A percentile compares a stretch with the other conserved stretches of the same genome.
phyloP scores from a whole-genome alignment of 192 early-diverging fungal species.

The Linnemannia zychae region DNA sequence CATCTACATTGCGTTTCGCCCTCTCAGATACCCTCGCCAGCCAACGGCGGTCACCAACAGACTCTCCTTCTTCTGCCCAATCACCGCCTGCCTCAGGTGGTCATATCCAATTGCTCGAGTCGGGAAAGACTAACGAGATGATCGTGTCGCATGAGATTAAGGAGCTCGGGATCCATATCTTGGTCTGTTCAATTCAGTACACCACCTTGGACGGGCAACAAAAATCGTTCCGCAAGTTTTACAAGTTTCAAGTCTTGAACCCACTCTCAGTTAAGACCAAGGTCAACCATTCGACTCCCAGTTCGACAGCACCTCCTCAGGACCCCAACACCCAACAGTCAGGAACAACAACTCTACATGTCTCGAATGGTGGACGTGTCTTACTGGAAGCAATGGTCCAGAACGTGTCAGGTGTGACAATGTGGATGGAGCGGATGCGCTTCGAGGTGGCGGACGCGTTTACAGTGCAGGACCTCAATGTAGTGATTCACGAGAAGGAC shows the following conservation, averaged over 20 bases:
- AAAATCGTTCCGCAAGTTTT: conserved; percentile 89
- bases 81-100: conserved; percentile 25
- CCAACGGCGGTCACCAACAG: conserved; percentile 20
- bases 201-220: conserved; percentile 73
- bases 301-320: conserved; percentile 34
- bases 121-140: conserved; percentile 79
- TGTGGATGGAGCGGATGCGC: conserved; percentile 90
- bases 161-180: conserved; percentile 92
- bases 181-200: conserved; percentile 92
- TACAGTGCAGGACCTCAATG: conserved; percentile 76
- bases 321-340: conserved; percentile 32
- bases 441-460: conserved; percentile 89
- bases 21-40: conserved; percentile 72
- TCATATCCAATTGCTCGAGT: conserved; percentile 67
- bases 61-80: conserved; percentile 17
- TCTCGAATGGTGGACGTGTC: conserved; percentile 67
- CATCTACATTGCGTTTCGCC: conserved; percentile 82
- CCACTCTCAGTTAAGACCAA: conserved; percentile 97
- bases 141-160: conserved; percentile 95
- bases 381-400: conserved; percentile 96
- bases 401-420: conserved; percentile 81
- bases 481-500: conserved; percentile 40
- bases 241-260: conserved; percentile 97
- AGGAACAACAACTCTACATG: not conserved
- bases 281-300: conserved; percentile 80